Conservation (phyloP, 2,329 filamentous ascomycete genomes). For the Aspergillus calidoustus region DNA sequence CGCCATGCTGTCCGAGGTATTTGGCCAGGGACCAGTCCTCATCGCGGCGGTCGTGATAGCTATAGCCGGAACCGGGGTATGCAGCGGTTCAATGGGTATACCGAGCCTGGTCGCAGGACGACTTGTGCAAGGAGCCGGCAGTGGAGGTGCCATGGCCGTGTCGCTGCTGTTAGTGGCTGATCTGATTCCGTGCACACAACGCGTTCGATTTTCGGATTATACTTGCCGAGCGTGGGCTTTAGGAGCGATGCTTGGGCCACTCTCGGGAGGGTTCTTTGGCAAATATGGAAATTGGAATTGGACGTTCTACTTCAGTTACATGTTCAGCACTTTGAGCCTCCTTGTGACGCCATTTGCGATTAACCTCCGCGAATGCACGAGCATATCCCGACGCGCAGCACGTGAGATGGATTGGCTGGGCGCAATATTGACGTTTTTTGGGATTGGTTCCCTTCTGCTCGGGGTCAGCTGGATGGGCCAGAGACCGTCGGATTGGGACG, state of each 20-base stretch:
- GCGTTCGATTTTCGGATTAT: slow-evolving; percentile 39
- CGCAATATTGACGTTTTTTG: slow-evolving; percentile 43
- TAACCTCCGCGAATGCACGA: slow-evolving; percentile 32
- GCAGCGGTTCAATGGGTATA: slow-evolving; percentile 44
- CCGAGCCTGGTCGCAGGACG: slow-evolving; percentile 49
- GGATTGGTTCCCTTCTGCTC: slow-evolving; percentile 45
- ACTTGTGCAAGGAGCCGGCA: slow-evolving; percentile 52
- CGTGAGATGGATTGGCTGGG: slow-evolving; percentile 50
- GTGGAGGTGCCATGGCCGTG: slow-evolving; percentile 50
- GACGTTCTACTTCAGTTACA: slow-evolving; percentile 39
- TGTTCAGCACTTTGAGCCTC: slow-evolving; percentile 36
- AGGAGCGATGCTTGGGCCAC: slow-evolving; percentile 35
- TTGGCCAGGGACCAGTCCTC: slow-evolving; percentile 53
- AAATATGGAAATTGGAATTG: slow-evolving; percentile 32
- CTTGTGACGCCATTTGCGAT: slow-evolving; percentile 37
- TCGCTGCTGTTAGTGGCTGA: slow-evolving; percentile 51
- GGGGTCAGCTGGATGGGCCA: slow-evolving; percentile 51
- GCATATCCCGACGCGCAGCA: slow-evolving; percentile 29
- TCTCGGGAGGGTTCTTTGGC: slow-evolving; percentile 33
- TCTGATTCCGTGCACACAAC: slow-evolving; percentile 40
- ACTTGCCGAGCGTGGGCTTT: slow-evolving; percentile 37
- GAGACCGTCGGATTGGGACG: slow-evolving; percentile 41
- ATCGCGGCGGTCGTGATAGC: slow-evolving; percentile 51
- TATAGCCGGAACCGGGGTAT: slow-evolving; percentile 52
- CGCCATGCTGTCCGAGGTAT: slow-evolving; percentile 39